Conservation (phyloP, 2,329 filamentous ascomycete species). For the Fusarium continuum region DNA sequence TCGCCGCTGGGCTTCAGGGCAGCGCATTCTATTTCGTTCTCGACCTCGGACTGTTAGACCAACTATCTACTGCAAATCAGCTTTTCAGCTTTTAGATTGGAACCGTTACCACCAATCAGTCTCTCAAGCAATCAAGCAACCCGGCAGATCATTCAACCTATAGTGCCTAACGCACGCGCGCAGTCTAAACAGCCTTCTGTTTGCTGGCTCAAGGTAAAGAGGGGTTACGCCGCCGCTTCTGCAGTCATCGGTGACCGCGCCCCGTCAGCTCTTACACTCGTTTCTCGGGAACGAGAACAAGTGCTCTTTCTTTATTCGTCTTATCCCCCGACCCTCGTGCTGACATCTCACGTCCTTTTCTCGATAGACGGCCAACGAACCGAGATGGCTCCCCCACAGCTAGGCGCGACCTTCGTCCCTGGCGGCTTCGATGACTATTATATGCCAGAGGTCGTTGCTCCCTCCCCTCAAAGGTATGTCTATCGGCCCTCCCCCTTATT, state of each 20-base stretch:
- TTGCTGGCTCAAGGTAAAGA: constrained; percentile 35
- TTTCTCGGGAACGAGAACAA: constrained; percentile 37
- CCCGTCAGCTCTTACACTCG: constrained; percentile 41
- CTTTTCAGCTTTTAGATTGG: constrained; percentile 12
- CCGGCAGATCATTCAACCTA: constrained; percentile 21
- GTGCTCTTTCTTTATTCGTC: constrained; percentile 42
- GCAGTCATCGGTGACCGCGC: constrained; percentile 38
- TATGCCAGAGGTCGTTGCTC: constrained; percentile 68
- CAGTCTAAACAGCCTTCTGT: constrained; percentile 34
- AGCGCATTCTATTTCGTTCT: constrained; percentile 10
- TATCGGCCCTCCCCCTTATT: constrained; percentile 26
- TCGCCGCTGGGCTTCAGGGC: constrained; percentile 24
- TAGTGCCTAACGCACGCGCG: constrained; percentile 30
- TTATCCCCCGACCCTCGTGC: constrained; percentile 42
- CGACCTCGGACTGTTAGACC: constrained; percentile 14
- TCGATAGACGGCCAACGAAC: constrained; percentile 43
- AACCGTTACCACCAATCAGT: constrained; percentile 24
- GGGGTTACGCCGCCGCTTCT: constrained; percentile 42
- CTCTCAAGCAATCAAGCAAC: constrained; percentile 19
- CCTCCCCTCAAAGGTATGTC: constrained; percentile 65
- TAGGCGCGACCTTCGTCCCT: constrained; percentile 68
- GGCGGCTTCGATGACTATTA: constrained; percentile 68
- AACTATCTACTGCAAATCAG: constrained; percentile 13
- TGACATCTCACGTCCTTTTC: constrained; percentile 45
- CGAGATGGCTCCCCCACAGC: constrained; percentile 44